A percentile compares a stretch with the other conserved stretches of the same genome.
Evolutionary conservation across 345 rosid species (phyloP).

Genomic region (Psidium guajava): DNA sequence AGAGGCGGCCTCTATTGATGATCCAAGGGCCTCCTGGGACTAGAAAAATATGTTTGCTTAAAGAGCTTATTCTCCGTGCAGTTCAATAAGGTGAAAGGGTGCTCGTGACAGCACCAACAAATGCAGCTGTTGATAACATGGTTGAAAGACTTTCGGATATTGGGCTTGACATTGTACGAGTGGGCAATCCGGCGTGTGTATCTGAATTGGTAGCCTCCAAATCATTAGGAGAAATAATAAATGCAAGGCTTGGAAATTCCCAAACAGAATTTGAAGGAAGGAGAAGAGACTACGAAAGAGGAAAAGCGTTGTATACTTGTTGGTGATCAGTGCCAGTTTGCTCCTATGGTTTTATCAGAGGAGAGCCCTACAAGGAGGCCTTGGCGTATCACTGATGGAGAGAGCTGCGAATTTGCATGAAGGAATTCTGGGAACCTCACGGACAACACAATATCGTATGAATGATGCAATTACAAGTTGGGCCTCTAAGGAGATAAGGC

Average conservation of each 20-base stretch:
- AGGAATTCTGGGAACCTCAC: constrained; percentile 53
- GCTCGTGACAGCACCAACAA: constrained; percentile 89
- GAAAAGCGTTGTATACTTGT: constrained; percentile 85
- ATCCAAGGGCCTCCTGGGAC: constrained; percentile 98
- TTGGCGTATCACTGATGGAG: constrained; percentile 80
- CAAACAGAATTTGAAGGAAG: constrained; percentile 64
- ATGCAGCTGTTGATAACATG: constrained; percentile 95
- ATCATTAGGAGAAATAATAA: constrained; percentile 79
- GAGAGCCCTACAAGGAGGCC: constrained; percentile 84
- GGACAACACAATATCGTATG: constrained; percentile 89
- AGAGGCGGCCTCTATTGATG: constrained; percentile 62
- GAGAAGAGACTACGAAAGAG: constrained; percentile 83
- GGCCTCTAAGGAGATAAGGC: constrained; percentile 97
- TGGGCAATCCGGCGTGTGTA: constrained; percentile 94
- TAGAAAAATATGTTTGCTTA: constrained; percentile 86
- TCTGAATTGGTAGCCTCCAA: constrained; percentile 77
- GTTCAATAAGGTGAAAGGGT: constrained; percentile 92
- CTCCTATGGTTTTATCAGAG: constrained; percentile 89
- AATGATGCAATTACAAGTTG: constrained; percentile 89
- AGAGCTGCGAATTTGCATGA: constrained; percentile 74
- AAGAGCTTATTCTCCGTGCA: constrained; percentile 57
- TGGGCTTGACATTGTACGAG: too few species aligned
- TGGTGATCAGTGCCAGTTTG: constrained; percentile 93
- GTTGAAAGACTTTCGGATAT: constrained; percentile 73
- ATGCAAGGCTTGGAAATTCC: constrained; percentile 53